Percentiles rank a stretch among this genome's conserved stretches.
Evolutionary conservation across 192 early-diverging fungal genomes (phyloP).

Genomic region (Backusella luteola): DNA sequence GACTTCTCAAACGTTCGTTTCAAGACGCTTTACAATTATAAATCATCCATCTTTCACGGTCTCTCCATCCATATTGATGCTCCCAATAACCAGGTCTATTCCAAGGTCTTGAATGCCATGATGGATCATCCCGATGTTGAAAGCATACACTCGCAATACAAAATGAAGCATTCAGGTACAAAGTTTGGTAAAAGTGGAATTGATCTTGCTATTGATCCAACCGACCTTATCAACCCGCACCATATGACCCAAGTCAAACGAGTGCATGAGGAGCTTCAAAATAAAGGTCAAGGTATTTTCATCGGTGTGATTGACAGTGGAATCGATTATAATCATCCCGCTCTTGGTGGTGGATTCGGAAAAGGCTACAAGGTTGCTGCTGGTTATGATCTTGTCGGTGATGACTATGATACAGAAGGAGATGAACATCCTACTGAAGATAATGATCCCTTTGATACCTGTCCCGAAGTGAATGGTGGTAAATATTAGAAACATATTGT

Average conservation of each 20-base stretch:
- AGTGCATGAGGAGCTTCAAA: constrained; percentile 46
- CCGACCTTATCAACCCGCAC: neutral
- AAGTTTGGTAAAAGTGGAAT: neutral
- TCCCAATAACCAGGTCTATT: neutral
- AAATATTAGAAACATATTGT: neutral
- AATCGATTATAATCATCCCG: constrained; percentile 62
- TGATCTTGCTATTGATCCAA: neutral
- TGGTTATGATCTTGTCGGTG: constrained; percentile 67
- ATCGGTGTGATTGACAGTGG: constrained; percentile 64
- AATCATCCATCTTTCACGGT: neutral
- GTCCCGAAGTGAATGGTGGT: neutral
- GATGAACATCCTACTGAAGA: neutral
- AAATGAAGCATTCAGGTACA: neutral
- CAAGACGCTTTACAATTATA: neutral
- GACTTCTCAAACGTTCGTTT: neutral
- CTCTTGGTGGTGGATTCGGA: constrained; percentile 7
- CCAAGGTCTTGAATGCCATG: neutral
- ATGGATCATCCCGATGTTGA: neutral
- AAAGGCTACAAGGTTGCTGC: constrained; percentile 51
- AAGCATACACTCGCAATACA: neutral
- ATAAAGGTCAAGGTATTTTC: constrained; percentile 60
- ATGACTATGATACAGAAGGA: constrained; percentile 34
- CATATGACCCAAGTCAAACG: constrained; percentile 46
- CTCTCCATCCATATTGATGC: neutral
- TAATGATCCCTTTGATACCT: neutral